These are phyloP conservation scores for Aspergillus pseudoglaucus DNA, from an alignment of 2,329 filamentous ascomycete genomes.

Conservation along the genomic window DNA sequence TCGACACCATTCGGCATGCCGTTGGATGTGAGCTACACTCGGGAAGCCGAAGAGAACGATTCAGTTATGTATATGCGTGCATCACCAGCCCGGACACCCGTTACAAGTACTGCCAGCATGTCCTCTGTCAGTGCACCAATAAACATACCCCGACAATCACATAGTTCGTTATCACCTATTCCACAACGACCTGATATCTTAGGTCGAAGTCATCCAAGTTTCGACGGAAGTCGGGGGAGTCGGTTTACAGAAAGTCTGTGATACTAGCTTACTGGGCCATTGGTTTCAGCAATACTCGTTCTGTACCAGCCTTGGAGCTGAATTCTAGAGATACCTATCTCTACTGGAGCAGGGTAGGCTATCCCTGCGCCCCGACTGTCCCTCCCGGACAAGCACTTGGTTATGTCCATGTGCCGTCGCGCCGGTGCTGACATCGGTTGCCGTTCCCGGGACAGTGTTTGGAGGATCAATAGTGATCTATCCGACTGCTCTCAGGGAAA, in stretches of 20 bases:
- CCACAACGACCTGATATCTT: slow-evolving; percentile 31
- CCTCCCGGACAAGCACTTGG: no score
- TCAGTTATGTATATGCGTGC: slow-evolving; percentile 34
- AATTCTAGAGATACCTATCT: no score
- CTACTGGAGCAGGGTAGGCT: no score
- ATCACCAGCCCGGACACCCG: slow-evolving; percentile 38
- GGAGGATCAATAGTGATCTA: no score
- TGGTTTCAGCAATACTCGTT: no score
- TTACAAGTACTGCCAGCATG: slow-evolving; percentile 29
- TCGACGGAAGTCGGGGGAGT: slow-evolving; percentile 41
- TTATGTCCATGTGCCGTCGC: no score
- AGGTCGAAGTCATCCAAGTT: slow-evolving; percentile 36
- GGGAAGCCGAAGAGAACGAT: slow-evolving; percentile 22
- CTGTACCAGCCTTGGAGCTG: no score
- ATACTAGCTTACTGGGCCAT: slow-evolving; percentile 1
- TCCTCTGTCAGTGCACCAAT: not conserved
- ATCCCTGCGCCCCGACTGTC: no score
- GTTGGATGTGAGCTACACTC: slow-evolving; percentile 25
- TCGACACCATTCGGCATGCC: slow-evolving; percentile 24
- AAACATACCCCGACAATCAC: slow-evolving; percentile 6
- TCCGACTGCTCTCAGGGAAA: no score
- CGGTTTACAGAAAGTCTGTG: slow-evolving; percentile 37
- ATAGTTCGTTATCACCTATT: slow-evolving; percentile 19
- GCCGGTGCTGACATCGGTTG: no score
- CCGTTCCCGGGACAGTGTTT: no score